phyloP scores from a whole-genome alignment of 176 grass and related monocot species.

The Melocanna baccifera region DNA sequence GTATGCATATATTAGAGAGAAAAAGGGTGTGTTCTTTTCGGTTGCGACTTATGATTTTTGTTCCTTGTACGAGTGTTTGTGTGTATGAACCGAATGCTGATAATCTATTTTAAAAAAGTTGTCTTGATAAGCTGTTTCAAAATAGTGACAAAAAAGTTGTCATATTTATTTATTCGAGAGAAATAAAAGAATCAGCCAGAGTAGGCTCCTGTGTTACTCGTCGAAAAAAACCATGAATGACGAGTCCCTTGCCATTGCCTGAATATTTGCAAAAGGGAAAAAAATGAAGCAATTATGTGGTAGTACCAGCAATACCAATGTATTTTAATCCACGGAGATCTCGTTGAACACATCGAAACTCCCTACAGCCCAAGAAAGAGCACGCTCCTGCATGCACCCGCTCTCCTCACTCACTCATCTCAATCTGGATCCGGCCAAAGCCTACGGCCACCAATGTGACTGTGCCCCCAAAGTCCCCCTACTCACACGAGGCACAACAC shows the following conservation, averaged over 20 bases:
- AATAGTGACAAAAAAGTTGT: too few species aligned
- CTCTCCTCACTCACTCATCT: not conserved
- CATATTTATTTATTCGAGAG: too few species aligned
- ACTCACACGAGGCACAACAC: not conserved
- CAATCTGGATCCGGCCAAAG: conserved; percentile 19
- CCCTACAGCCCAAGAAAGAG: not conserved
- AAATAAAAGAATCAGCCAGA: too few species aligned
- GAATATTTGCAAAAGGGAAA: not conserved
- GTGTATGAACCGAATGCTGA: too few species aligned
- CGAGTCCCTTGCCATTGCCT: not conserved
- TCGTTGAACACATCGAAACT: not conserved
- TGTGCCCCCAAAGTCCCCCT: not conserved
- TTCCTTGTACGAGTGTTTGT: too few species aligned
- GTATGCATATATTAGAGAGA: too few species aligned
- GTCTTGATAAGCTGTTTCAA: too few species aligned
- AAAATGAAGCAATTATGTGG: not conserved
- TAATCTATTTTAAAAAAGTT: too few species aligned
- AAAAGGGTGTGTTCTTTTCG: too few species aligned
- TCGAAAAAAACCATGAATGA: not conserved
- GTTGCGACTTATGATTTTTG: too few species aligned
- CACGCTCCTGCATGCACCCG: not conserved
- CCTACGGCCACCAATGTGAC: conserved; percentile 1
- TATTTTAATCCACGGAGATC: not conserved
- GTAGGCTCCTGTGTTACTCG: too few species aligned
- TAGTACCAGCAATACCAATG: not conserved